These are phyloP conservation scores for Scedosporium minutisporum DNA, from an alignment of 2,329 filamentous ascomycete species.

Conservation along the genomic window DNA sequence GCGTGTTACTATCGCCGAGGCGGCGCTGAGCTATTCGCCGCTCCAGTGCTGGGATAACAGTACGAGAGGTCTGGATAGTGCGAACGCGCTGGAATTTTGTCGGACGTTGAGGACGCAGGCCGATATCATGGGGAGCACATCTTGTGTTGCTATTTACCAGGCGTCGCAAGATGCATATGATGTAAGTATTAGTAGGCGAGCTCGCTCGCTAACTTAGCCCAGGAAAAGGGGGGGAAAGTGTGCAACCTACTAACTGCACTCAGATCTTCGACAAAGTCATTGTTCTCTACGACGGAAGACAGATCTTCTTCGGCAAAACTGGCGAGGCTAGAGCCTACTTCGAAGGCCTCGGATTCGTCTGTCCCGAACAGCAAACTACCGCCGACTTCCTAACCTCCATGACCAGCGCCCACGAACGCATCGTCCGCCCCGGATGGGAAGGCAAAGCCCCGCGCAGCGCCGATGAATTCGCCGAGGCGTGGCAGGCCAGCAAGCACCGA, in stretches of 20 bases:
- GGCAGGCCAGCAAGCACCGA: constrained; percentile 20
- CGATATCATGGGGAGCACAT: constrained; percentile 36
- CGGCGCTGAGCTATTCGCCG: constrained; percentile 16
- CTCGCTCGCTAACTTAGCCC: too few relatives aligned
- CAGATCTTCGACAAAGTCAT: constrained; percentile 58
- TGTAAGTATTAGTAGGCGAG: not conserved
- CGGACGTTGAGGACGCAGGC: constrained; percentile 39
- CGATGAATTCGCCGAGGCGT: constrained; percentile 26
- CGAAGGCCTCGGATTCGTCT: constrained; percentile 49
- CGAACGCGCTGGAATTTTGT: constrained; percentile 44
- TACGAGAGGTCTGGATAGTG: constrained; percentile 42
- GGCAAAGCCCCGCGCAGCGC: constrained; percentile 23
- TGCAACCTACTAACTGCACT: constrained; percentile 7
- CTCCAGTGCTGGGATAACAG: constrained; percentile 31
- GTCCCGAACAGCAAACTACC: constrained; percentile 61
- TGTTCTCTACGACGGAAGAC: constrained; percentile 57
- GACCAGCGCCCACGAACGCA: constrained; percentile 27
- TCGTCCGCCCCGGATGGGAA: constrained; percentile 23
- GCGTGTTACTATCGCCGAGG: constrained; percentile 23
- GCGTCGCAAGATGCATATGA: constrained; percentile 48
- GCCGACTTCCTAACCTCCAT: constrained; percentile 61
- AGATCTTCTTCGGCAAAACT: constrained; percentile 55
- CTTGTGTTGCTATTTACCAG: constrained; percentile 43
- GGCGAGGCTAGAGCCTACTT: constrained; percentile 56
- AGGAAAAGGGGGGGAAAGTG: not conserved